Evolutionary conservation across 1,284 basidiomycete species (phyloP), one percentile per base, ranked within the genome.

Genomic region (Peniophora sp.): DNA sequence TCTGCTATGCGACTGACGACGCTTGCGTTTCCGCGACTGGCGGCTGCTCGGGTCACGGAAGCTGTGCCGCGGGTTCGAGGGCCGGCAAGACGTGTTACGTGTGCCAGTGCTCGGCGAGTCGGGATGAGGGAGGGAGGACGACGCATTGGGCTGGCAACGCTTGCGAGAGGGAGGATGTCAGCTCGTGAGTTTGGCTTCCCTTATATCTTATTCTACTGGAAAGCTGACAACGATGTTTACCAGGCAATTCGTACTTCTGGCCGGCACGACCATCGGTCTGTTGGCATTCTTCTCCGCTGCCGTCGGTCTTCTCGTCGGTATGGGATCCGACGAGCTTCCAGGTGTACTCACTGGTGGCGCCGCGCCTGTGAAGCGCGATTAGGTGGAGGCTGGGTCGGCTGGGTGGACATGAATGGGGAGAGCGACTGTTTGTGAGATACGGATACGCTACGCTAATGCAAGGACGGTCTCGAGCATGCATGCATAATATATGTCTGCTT

Each of bases 111-210:
- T 63, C 68, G 2, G 66, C 69, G 10, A 85, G 84, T 23, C 69
- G 66, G 52, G 68, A 69, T 49, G 55, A 58, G 43, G 63, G 75
- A 48, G 74, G 80, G 8, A 75, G 79, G 62, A 79, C 74, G 3
- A 76, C 82, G 57, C 65, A 67, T 24, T 92, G 88, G 87, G 87
- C 76, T 0, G 89, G 88, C 3, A 73, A 76, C 51, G 75, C 71
- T 54, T 92, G 88, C 58, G 81, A 91, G 69, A 76, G 82, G 57
- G 79, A 79, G 66, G 89, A 92, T 60, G 67, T 91, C 45, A 89
- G 86, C 71, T 77, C 76, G 86, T 88, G 62, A 60, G 85, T 71
- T 60, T 15, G 8, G 49, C 43, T 46, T 32, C 43, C 9, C 50
- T 14, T 18, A 3, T 2, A 24, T 24, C 27, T 10, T 9, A 42